Base-by-base conservation (phyloP, 2,329 filamentous ascomycete genomes). In the Apiospora kogelbergensis region DNA sequence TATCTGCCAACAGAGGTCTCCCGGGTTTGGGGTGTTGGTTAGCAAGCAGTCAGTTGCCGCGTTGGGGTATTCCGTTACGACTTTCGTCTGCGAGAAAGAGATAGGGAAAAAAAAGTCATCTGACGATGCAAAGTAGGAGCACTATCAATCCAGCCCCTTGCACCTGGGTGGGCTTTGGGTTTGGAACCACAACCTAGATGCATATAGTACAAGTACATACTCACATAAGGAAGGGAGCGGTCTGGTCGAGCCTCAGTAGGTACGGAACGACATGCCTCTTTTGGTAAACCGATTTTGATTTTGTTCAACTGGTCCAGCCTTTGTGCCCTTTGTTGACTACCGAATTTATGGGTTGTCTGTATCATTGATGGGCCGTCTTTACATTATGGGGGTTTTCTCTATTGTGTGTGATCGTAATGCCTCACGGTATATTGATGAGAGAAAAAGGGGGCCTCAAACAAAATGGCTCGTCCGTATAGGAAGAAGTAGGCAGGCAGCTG, bases 151-250 rank as follows among this genome's bases (percentile, higher is more conserved):
- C 48, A 33, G 41, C 37, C 63, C 63, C 63, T 60, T 65, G 63
- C 63, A 65, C n/a, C n/a, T 26, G 41, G 37, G 63, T 64, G 63
- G 63, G 37, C 63, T 65, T 65, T 44, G 41, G 63, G 30, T 37
- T 60, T 60, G 26, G 53, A 45, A 60, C 53, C 53, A 60, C 53
- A 60, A 60, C 53, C 20, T 60, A 60, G 53, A 60, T 60, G 30
- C 53, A 60, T 60, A 30, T 60, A 60, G 26, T 37, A 57, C 17
- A 57, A 57, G 48, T 57, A 60, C 53, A 46, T 46, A 6, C 10
- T 60, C 40, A n/a, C 53, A 10, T 57, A 60, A 15, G 17, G 15
- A 17, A 33, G 53, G 20, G 17, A 60, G 53, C 53, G 53, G 53
- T 60, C 53, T 57, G 48, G 48, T 57, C 24, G 48, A 33, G 1